phyloP scores from a whole-genome alignment of 2,329 filamentous ascomycete genomes.

The Nemania bipapillata region DNA sequence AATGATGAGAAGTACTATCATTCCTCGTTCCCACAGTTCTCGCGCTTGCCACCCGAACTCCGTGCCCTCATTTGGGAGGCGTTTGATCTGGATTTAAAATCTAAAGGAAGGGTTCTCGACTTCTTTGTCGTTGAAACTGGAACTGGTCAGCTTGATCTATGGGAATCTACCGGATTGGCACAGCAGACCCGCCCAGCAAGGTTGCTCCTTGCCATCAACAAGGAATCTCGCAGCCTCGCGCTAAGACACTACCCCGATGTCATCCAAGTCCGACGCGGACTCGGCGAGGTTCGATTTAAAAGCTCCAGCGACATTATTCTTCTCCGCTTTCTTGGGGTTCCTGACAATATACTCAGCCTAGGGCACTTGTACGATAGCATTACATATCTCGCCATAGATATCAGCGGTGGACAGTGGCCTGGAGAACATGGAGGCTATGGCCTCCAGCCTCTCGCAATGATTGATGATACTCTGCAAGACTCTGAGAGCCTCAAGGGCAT shows the following conservation, averaged over 20 bases:
- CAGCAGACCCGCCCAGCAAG: slow-evolving; percentile 49
- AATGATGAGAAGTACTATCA: not conserved
- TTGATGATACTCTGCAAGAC: not conserved
- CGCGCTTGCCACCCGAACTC: slow-evolving; percentile 51
- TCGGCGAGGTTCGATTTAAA: slow-evolving; percentile 46
- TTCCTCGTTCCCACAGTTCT: slow-evolving; percentile 52
- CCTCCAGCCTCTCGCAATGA: not conserved
- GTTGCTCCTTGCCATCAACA: slow-evolving; percentile 48
- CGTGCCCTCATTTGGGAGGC: slow-evolving; percentile 52
- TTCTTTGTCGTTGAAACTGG: not conserved
- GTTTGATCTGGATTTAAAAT: slow-evolving; percentile 50
- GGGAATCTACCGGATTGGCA: slow-evolving; percentile 40
- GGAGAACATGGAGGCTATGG: too few relatives aligned
- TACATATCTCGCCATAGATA: slow-evolving; percentile 42
- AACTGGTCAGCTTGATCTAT: slow-evolving; percentile 19
- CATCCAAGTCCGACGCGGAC: slow-evolving; percentile 38
- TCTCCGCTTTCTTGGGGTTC: not conserved
- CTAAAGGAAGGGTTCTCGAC: slow-evolving; percentile 45
- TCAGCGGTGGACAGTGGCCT: not conserved
- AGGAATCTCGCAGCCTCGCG: slow-evolving; percentile 51
- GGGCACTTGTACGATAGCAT: slow-evolving; percentile 11
- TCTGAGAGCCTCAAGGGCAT: slow-evolving; percentile 32
- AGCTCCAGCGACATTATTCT: slow-evolving; percentile 48
- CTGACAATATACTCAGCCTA: not conserved
- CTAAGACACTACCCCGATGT: slow-evolving; percentile 50